A percentile compares a stretch with the other conserved stretches of the same genome.
phyloP scores from a whole-genome alignment of 345 rosid species.

The Anacardium occidentale region DNA sequence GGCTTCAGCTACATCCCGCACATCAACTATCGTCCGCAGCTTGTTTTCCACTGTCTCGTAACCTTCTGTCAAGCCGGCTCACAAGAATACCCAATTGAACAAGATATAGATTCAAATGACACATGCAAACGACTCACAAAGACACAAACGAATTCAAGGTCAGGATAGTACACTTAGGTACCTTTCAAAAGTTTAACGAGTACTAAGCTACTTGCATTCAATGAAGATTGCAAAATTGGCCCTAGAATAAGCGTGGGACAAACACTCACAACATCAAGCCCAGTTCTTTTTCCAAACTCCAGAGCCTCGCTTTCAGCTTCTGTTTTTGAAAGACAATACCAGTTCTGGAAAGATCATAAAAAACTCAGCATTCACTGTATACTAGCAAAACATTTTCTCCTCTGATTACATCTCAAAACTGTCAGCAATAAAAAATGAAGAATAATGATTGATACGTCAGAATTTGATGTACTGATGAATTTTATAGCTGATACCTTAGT shows the following conservation, averaged over 20 bases:
- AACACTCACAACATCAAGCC: slow-evolving; percentile 53
- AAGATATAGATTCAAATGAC: background rate
- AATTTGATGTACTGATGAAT: background rate
- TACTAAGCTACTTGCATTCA: slow-evolving; percentile 53
- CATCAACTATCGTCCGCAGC: slow-evolving; percentile 40
- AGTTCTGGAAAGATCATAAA: slow-evolving; percentile 42
- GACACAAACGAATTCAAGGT: background rate
- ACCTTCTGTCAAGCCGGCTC: slow-evolving; percentile 37
- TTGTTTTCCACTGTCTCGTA: slow-evolving; percentile 41
- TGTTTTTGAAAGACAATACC: slow-evolving; percentile 74
- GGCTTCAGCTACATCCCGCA: slow-evolving; percentile 64
- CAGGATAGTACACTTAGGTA: slow-evolving; percentile 11
- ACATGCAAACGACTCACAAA: background rate
- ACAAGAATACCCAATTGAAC: background rate
- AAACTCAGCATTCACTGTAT: background rate
- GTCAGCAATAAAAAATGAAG: background rate
- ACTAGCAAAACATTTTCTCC: background rate
- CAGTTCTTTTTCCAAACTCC: slow-evolving; percentile 48
- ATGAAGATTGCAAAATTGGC: slow-evolving; percentile 52
- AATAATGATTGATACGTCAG: background rate
- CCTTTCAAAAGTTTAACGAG: slow-evolving; percentile 64
- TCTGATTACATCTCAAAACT: background rate
- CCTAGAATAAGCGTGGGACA: slow-evolving; percentile 59
- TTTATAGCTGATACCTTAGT: slow-evolving; percentile 34
- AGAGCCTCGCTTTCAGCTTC: slow-evolving; percentile 72